Conservation (phyloP, 768 basidiomycete genomes). For the Russula lepida region DNA sequence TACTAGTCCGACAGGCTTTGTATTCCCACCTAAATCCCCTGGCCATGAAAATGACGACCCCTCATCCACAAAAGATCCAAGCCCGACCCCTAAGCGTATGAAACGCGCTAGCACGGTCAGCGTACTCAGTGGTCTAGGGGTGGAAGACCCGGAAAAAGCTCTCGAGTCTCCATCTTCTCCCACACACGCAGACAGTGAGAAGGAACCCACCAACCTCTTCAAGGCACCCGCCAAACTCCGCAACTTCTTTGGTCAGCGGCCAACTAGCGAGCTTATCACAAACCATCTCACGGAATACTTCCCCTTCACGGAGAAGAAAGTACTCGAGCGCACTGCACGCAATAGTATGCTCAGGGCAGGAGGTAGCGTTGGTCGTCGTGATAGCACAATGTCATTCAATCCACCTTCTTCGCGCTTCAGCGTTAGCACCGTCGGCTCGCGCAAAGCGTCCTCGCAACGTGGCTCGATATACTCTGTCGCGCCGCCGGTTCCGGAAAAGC, state of each 20-base stretch:
- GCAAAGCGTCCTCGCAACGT: constrained; percentile 34
- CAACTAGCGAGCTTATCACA: constrained; percentile 94
- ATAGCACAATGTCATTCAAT: constrained; percentile 40
- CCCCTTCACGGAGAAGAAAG: constrained; percentile 87
- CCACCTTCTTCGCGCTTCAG: constrained; percentile 52
- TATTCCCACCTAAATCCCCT: constrained; percentile 19
- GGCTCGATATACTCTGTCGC: constrained; percentile 39
- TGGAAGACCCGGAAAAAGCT: constrained; percentile 64
- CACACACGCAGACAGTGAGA: constrained; percentile 30
- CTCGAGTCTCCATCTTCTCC: constrained; percentile 52
- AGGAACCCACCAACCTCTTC: constrained; percentile 20
- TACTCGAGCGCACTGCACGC: constrained; percentile 77
- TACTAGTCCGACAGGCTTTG: constrained; percentile 33
- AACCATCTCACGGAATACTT: constrained; percentile 93
- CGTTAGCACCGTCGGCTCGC: constrained; percentile 45
- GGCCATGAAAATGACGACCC: constrained; percentile 35
- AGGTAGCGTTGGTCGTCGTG: constrained; percentile 40
- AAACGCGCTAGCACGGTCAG: constrained; percentile 94
- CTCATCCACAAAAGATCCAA: background rate
- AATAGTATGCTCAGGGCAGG: constrained; percentile 76
- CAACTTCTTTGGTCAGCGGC: constrained; percentile 97
- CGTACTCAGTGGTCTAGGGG: constrained; percentile 88
- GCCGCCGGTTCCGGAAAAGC: constrained; percentile 27
- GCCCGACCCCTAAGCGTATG: constrained; percentile 39
- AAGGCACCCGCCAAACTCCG: constrained; percentile 66